Conservation (phyloP, 1,139 yeast species). For the Scheffersomyces stambukii region DNA sequence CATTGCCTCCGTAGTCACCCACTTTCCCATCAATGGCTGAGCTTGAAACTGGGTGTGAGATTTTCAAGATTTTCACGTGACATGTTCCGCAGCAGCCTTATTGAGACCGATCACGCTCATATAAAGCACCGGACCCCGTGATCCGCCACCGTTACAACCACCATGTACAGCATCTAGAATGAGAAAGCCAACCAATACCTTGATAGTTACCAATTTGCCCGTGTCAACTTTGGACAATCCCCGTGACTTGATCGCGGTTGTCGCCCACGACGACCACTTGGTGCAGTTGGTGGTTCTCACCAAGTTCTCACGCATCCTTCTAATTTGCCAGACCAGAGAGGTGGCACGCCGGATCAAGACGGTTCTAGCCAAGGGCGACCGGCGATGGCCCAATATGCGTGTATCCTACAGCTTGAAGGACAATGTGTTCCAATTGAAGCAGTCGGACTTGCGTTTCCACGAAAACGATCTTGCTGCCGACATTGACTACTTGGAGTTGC, state of each 20-base stretch:
- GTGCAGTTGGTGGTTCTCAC: slow-evolving; percentile 35
- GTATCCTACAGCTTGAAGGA: slow-evolving; percentile 34
- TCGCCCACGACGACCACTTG: slow-evolving; percentile 21
- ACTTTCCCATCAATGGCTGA: too few relatives aligned
- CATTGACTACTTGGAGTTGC: slow-evolving; percentile 36
- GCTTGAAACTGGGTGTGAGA: too few relatives aligned
- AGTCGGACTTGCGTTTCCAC: slow-evolving; percentile 5
- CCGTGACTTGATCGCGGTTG: slow-evolving; percentile 17
- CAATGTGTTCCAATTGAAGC: slow-evolving; percentile 16
- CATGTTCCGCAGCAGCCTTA: too few relatives aligned
- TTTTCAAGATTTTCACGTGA: too few relatives aligned
- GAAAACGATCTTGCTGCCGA: too few relatives aligned
- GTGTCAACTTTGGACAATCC: slow-evolving; percentile 23
- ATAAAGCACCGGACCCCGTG: too few relatives aligned
- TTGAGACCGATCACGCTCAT: too few relatives aligned
- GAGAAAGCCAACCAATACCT: slow-evolving; percentile 34
- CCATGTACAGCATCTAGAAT: slow-evolving; percentile 2
- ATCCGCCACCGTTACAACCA: too few relatives aligned
- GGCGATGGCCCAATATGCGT: slow-evolving; percentile 17
- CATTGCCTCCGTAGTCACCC: too few relatives aligned
- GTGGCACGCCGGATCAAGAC: slow-evolving; percentile 20
- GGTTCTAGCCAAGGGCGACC: slow-evolving; percentile 9
- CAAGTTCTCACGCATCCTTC: slow-evolving; percentile 31
- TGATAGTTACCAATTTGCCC: slow-evolving; percentile 33
- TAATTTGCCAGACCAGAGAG: slow-evolving; percentile 26